Evolutionary conservation across 2,329 filamentous ascomycete species (phyloP), one percentile per base, ranked within the genome.

Genomic region (Beauveria australis): DNA sequence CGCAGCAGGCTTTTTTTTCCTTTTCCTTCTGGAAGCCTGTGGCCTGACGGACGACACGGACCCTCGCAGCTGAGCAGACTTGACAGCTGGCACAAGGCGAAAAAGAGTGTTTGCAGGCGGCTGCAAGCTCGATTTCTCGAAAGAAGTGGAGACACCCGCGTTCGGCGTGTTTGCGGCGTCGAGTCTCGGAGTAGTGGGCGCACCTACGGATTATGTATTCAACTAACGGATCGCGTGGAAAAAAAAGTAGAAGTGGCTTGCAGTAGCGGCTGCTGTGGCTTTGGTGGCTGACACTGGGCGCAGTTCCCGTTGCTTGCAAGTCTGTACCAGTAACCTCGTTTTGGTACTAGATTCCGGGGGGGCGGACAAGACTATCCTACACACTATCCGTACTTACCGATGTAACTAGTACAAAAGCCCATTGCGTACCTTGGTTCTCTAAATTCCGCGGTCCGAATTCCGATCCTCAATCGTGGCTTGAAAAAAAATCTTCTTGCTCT

Each of bases 151-250:
- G 46, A 33, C 46, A 43, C 55, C 55, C 55, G 54, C 55, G 55
- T 58, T 58, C 55, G 55, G 55, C 46, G 44, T 58, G 46, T 41
- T 51, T 49, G n/a, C 54, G 44, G 44, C 54, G 54, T 40, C 28
- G 28, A 47, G 52, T 47, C 10, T 48, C 55, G 46, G 30, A 58
- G 55, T 58, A 41, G 30, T 48, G 40, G 22, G 46, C 12, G 22
- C 46, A 26, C 22, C 6, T 16, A 30, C 5, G 7, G 3, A 30
- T 33, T 14, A n/a, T n/a, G n/a, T n/a, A n/a, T n/a, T n/a, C n/a
- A n/a, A n/a, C 10, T 0, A 5, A 14, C 12, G 12, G 33, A 37
- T 37, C 33, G 33, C 33, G 12, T 37, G 33, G 33, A 16, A 37
- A 33, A 33, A 37, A 5, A 37, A 14, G 5, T 14, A 16, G 1